A percentile compares a stretch with the other conserved stretches of the same genome.
These are phyloP conservation scores for Phytophthora brassicae DNA, from an alignment of 352 stramenopile genomes.

Conservation along the genomic window DNA sequence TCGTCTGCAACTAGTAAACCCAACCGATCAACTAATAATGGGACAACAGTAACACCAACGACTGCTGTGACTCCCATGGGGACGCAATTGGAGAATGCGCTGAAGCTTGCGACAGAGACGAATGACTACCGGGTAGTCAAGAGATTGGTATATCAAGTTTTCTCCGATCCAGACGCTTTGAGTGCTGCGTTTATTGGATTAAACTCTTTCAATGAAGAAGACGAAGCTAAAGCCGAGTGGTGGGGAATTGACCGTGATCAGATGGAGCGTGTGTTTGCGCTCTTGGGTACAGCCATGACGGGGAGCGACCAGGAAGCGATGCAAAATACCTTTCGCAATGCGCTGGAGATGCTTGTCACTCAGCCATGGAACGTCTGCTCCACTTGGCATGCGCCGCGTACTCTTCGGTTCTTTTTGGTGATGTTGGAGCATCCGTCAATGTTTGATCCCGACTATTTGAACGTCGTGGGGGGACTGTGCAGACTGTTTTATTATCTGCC, in stretches of 20 bases:
- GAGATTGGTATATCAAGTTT: constrained; percentile 67
- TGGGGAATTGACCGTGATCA: constrained; percentile 53
- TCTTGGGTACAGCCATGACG: constrained; percentile 43
- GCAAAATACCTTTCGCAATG: constrained; percentile 76
- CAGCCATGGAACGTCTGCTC: constrained; percentile 80
- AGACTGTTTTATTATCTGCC: constrained; percentile 70
- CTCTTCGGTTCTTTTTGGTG: constrained; percentile 69
- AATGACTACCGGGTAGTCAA: constrained; percentile 59
- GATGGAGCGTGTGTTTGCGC: constrained; percentile 45
- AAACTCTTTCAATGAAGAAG: constrained; percentile 6
- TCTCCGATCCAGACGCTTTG: constrained; percentile 60
- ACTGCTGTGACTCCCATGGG: constrained; percentile 32
- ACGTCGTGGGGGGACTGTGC: constrained; percentile 67
- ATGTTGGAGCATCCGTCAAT: constrained; percentile 75
- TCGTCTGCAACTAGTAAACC: not conserved
- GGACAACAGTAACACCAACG: not conserved
- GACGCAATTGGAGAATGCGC: constrained; percentile 40
- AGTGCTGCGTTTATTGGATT: constrained; percentile 51
- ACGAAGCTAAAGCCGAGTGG: constrained; percentile 36
- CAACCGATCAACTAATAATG: not conserved
- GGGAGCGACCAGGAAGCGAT: constrained; percentile 45
- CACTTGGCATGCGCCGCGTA: constrained; percentile 48
- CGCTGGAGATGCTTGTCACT: constrained; percentile 62
- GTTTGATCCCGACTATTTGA: constrained; percentile 78
- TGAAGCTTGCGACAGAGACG: constrained; percentile 40